Percentiles rank a stretch among this genome's conserved stretches.
Conservation (phyloP, 140 eudicot species). For the Erigeron philadelphicus region DNA sequence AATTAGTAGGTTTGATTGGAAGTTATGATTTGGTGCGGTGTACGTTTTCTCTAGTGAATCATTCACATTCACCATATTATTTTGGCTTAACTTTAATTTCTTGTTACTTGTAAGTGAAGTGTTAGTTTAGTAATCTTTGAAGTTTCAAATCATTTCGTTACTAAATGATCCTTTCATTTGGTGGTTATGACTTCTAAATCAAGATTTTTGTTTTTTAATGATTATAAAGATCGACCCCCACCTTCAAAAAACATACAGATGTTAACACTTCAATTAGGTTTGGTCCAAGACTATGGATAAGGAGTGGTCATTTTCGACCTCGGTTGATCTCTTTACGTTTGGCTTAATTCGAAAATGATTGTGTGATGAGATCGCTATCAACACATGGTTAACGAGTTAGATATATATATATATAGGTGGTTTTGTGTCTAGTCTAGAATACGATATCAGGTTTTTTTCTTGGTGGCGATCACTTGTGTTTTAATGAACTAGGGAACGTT, state of each 20-base stretch:
- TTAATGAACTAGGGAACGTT: not conserved
- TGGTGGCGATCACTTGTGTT: not conserved
- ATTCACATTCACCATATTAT: slow-evolving; percentile 27
- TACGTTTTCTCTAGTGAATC: slow-evolving; percentile 31
- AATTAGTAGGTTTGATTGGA: slow-evolving; percentile 28
- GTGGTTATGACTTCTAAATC: slow-evolving; percentile 50
- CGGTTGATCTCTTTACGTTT: not conserved
- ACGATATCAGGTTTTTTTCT: not conserved
- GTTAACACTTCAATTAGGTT: slow-evolving; percentile 10
- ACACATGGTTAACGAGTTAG: not conserved
- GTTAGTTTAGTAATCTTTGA: slow-evolving; percentile 36
- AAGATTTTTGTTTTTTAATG: slow-evolving; percentile 30
- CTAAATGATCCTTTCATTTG: slow-evolving; percentile 24
- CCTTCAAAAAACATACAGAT: slow-evolving; percentile 4
- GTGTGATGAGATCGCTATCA: not conserved
- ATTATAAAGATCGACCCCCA: slow-evolving; percentile 24
- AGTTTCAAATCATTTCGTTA: slow-evolving; percentile 42
- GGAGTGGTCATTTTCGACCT: slow-evolving; percentile 24
- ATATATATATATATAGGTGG: not conserved
- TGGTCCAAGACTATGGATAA: not conserved
- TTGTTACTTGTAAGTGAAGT: slow-evolving; percentile 38
- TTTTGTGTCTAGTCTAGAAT: not conserved
- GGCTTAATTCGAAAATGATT: slow-evolving; percentile 3
- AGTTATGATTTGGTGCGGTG: slow-evolving; percentile 34
- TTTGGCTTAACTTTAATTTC: slow-evolving; percentile 21